Evolutionary conservation across 306 rosid genomes (phyloP).

Genomic region (Prunus mume): DNA sequence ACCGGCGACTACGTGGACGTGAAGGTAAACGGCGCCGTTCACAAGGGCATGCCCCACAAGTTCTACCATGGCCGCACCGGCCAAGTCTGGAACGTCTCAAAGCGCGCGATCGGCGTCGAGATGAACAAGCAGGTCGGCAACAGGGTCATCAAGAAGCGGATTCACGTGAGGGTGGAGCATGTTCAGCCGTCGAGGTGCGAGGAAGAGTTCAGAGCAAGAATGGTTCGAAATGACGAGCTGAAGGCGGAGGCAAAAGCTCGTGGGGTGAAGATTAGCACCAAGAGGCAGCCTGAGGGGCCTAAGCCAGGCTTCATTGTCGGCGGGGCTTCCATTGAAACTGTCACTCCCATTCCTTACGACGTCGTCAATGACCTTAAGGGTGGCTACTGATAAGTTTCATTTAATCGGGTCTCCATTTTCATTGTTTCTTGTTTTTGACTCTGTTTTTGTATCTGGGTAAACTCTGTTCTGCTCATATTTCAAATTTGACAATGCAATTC

Average conservation of each 20-base stretch:
- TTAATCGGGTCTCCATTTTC: neutral
- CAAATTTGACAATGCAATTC: too few relatives aligned
- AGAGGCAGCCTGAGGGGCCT: slow-evolving; percentile 9
- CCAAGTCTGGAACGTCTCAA: slow-evolving; percentile 84
- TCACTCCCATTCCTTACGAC: slow-evolving; percentile 27
- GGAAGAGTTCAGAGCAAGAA: slow-evolving; percentile 18
- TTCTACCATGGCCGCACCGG: slow-evolving; percentile 97
- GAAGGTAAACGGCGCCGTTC: slow-evolving; percentile 83
- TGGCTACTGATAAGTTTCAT: slow-evolving; percentile 3
- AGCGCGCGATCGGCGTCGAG: slow-evolving; percentile 89
- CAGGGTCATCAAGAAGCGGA: slow-evolving; percentile 25
- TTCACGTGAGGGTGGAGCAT: slow-evolving; percentile 29
- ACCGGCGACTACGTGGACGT: slow-evolving; percentile 78
- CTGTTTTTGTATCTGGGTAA: neutral
- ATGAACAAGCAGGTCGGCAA: slow-evolving; percentile 78
- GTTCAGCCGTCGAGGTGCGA: slow-evolving; percentile 13
- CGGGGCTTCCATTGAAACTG: slow-evolving; percentile 22
- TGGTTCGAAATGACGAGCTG: slow-evolving; percentile 16
- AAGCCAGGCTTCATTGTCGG: slow-evolving; percentile 28
- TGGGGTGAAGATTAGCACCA: slow-evolving; percentile 19
- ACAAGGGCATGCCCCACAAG: slow-evolving; percentile 91
- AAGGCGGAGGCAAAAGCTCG: slow-evolving; percentile 26
- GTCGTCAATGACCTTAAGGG: slow-evolving; percentile 29
- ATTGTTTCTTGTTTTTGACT: too few relatives aligned
- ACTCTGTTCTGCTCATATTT: neutral